A percentile compares a stretch with the other conserved stretches of the same genome.
These are phyloP conservation scores for Aureobasidium sp. DNA, from an alignment of 2,329 filamentous ascomycete genomes.

Conservation along the genomic window DNA sequence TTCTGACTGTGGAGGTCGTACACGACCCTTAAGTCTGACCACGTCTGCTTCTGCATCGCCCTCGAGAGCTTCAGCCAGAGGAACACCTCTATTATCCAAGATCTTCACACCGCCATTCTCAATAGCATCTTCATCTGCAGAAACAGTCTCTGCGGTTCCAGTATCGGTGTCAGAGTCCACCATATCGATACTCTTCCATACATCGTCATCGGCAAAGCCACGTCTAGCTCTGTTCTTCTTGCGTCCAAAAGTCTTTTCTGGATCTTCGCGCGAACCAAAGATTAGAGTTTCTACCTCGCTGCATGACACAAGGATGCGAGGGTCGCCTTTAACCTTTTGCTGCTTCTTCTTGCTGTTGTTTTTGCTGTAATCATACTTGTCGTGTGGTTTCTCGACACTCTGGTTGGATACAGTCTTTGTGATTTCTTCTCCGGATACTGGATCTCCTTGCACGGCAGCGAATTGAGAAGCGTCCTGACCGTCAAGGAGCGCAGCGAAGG, in stretches of 20 bases:
- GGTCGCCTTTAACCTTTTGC: slow-evolving; percentile 38
- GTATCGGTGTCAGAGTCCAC: slow-evolving; percentile 15
- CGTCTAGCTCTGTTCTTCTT: slow-evolving; percentile 41
- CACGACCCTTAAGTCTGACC: slow-evolving; percentile 16
- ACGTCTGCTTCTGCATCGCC: slow-evolving; percentile 17
- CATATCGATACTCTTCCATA: slow-evolving; percentile 42
- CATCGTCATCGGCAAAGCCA: slow-evolving; percentile 32
- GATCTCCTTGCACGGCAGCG: background rate
- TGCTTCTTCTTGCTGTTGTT: slow-evolving; percentile 5
- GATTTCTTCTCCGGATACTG: background rate
- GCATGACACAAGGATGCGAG: slow-evolving; percentile 43
- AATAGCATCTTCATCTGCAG: slow-evolving; percentile 19
- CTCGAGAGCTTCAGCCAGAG: background rate
- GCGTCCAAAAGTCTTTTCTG: slow-evolving; percentile 39
- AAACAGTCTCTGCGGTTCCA: background rate
- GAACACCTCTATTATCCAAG: background rate
- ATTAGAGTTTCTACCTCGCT: slow-evolving; percentile 44
- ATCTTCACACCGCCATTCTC: slow-evolving; percentile 2
- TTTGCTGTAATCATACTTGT: slow-evolving; percentile 1
- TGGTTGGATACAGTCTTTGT: background rate
- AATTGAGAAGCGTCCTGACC: slow-evolving; percentile 20
- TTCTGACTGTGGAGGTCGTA: slow-evolving; percentile 34
- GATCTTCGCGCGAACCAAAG: slow-evolving; percentile 42
- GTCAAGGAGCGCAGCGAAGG: slow-evolving; percentile 39
- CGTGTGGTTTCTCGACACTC: background rate